Base-by-base conservation (phyloP, 2,329 filamentous ascomycete genomes). In the Thermochaetoides dissita region DNA sequence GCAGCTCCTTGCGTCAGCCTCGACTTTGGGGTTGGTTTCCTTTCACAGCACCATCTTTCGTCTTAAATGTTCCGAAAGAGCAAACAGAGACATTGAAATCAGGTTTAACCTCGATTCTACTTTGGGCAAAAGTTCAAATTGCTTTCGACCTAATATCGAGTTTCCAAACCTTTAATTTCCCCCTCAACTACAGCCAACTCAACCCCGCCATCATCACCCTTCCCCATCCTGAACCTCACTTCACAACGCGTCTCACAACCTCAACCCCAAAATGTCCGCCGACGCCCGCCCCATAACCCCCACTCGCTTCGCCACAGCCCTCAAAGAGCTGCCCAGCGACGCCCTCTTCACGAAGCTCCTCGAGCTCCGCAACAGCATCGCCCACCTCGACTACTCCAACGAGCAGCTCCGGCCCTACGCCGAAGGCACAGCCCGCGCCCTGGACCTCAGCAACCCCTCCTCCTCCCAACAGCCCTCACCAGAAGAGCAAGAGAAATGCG, bases 341-440 rank as follows among this genome's bases (percentile, higher is more conserved):
- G 71, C 71, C 44, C 76, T 88, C 6, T 78, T 82, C 61, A 69
- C 81, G 60, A 87, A 87, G 62, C 74, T 81, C 45, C 73, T 81
- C 56, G 84, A 88, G 59, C 69, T 88, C 47, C 76, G 74, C 57
- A 87, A 86, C 69, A 76, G 70, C 52, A 79, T 87, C 56, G 69
- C 72, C 24, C 81, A 88, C 60, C 76, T 88, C 28, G 72, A 79
- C 54, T 77, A 78, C 59, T 83, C 78, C 49, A 88, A 87, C 63
- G 71, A 72, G 49, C 76, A 87, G 58, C 76, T 87, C 45, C 67
- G 71, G 42, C 80, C 81, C 31, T 86, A 75, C 52, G 79, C 80
- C 43, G 69, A 76, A 10, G 70, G 68, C 29, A 54, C 56, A 17
- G 59, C 57, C 6, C 10, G n/a, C 34, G 34, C 34, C 8, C 34